A percentile compares a stretch with the other conserved stretches of the same genome.
Evolutionary conservation across 2,329 filamentous ascomycete genomes (phyloP).

Genomic region (Fusarium longipes): DNA sequence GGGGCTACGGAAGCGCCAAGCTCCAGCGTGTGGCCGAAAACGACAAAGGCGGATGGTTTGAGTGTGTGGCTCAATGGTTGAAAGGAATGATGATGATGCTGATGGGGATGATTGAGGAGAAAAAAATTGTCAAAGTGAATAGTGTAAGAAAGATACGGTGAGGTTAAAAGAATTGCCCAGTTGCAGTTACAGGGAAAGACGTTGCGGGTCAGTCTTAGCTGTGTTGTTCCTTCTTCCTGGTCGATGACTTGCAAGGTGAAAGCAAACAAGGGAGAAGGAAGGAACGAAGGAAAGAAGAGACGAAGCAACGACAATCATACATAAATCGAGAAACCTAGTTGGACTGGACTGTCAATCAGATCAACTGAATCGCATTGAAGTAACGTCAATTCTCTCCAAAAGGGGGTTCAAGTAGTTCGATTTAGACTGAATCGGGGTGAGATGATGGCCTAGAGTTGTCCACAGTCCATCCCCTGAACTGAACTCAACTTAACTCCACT

Average conservation of each 20-base stretch:
- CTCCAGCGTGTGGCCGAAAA: conserved; percentile 36
- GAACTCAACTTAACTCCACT: conserved; percentile 25
- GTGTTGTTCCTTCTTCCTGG: conserved; percentile 7
- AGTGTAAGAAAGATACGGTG: conserved; percentile 22
- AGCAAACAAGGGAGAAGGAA: conserved; percentile 13
- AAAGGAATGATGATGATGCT: conserved; percentile 21
- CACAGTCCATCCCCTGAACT: conserved; percentile 15
- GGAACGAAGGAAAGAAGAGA: neutral
- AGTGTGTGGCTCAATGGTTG: conserved; percentile 18
- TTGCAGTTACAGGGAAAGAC: conserved; percentile 15
- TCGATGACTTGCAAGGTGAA: neutral
- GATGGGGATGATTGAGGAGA: neutral
- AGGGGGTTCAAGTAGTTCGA: conserved; percentile 44
- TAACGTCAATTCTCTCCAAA: conserved; percentile 35
- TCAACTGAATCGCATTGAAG: conserved; percentile 11
- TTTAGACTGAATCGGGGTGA: conserved; percentile 36
- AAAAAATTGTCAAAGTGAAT: neutral
- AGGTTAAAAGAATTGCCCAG: conserved; percentile 14
- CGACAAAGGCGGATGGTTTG: conserved; percentile 29
- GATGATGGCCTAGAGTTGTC: neutral
- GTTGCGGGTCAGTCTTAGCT: conserved; percentile 9
- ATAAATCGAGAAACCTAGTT: conserved; percentile 33
- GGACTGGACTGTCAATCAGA: conserved; percentile 9
- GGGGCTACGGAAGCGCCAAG: conserved; percentile 44
- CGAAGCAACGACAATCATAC: conserved; percentile 23